Base-by-base conservation (phyloP, 768 basidiomycete species). In the Suillus lakei region DNA sequence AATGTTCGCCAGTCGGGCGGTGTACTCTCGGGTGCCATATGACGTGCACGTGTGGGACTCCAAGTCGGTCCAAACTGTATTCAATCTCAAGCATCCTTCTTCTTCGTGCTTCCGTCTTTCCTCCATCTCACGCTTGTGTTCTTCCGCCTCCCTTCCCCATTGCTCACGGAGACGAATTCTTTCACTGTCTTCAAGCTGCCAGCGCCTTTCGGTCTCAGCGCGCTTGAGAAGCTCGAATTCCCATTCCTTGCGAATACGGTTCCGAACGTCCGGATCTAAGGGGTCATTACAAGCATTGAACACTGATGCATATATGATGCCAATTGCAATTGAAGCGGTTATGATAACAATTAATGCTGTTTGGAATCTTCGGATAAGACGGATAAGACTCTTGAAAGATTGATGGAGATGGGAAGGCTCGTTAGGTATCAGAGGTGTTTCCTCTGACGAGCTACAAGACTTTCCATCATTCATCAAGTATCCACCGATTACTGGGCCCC, bases 11-110 rank as follows among this genome's bases (percentile, higher is more conserved):
- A 79, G 63, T 6, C 69, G 59, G 0, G 78, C 77, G 8, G 72
- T 71, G 10, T 77, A 79, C 62, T 72, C 70, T 41, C 74, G 67
- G 30, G 71, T 72, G 1, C 68, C 74, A 23, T 73, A 77, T 0
- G 72, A 70, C 38, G 64, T 70, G 67, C 78, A 79, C 34, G 68
- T 55, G 32, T 74, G 70, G 4, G 62, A 51, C 32, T 66, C 62
- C 26, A 73, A 53, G 2, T 34, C 54, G 15, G 55, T 67, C 74
- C 75, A 76, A 38, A 61, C 70, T 51, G 79, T 61, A n/a, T 63
- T 32, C 8, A 74, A 70, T 8, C 61, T 68, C 16, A 43, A 28
- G 2, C 72, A 72, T 28, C 73, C 73, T 1, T 73, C 67, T 50
- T 71, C 69, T 63, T 64, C 64, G 59, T 32, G 67, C 38, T n/a